Base-by-base conservation (phyloP, 495 filamentous ascomycete species). In the Neurospora sp. region DNA sequence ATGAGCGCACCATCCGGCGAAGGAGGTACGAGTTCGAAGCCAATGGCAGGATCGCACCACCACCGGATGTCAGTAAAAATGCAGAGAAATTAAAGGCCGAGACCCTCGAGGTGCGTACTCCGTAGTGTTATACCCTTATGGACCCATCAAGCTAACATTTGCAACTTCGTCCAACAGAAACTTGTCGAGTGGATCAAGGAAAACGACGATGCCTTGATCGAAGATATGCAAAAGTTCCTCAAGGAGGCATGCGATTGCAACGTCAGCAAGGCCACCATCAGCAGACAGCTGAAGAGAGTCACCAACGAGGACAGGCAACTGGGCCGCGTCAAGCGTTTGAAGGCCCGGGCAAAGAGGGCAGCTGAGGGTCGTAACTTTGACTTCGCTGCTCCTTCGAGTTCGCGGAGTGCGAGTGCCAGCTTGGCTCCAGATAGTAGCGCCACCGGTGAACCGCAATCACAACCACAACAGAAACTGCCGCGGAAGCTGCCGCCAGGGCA, bases 221-320 rank as follows among this genome's bases (percentile, higher is more conserved):
- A 76, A 10, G 78, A 80, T 69, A 79, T 78, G 73, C 78, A 80
- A 68, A 41, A 69, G 41, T 80, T 76, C 38, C 70, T 80, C 39
- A 71, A 73, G 71, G 73, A 69, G 7, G 46, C 75, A 5, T 77
- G 75, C 27, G 72, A 70, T 48, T 71, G 78, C 27, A 68, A 78
- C 11, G 65, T 80, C 37, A 77, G 78, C 73, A 42, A 70, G 10
- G 69, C 75, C 5, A 77, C 77, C 22, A 76, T 80, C 71, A 71
- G 70, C 42, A 71, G 70, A 41, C 70, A 71, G 44, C 70, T 71
- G 44, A 73, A 41, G 46, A 73, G 39, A 59, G 71, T 69, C 14
- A 70, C 74, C 4, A 72, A 72, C 12, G 39, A 70, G 46, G 11
- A 61, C n/a, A 39, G 72, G 35, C 46, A 53, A 11, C 27, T 41